Base-by-base conservation (phyloP, 306 rosid species). In the Neltuma alba region DNA sequence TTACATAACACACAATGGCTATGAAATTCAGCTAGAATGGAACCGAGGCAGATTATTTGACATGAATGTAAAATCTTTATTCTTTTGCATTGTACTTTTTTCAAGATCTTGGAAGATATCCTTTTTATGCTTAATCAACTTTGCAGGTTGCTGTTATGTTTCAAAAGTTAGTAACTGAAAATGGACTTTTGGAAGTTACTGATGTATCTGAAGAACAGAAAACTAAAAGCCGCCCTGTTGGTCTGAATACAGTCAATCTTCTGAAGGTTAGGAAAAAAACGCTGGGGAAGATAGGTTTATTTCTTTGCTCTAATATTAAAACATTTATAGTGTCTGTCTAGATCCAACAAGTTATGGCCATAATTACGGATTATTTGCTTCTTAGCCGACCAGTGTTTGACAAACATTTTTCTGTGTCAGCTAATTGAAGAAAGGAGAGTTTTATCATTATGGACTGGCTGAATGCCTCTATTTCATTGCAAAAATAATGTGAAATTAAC, bases 231-330 rank as follows among this genome's bases (percentile, higher is more conserved):
- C 97, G 99, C 15, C 99, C 99, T 57, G 80, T 89, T 87, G 99
- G 99, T 82, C 95, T 94, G 45, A 94, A 94, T 80, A 94, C 99
- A 12, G 99, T 94, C 81, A 92, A 94, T 83, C 97, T 94, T 87
- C 88, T 94, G 77, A 94, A 94, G 99, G 97, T 94, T 41, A 76
- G 92, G 61, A 72, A 65, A 75, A 44, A 69, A 77, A n/a, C n/a
- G 18, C 63, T 77, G 82, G 67, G 44, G 73, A 78, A 61, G 71
- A 61, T 75, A 75, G 48, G 48, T 61, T 70, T 70, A 64, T 60
- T 58, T 65, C n/a, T 41, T 14, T 7, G 37, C 66, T 28, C 52
- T 72, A 37, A 37, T 48, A 48, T 20, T 66, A 75, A 40, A 70
- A 33, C 34, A 57, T 50, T 75, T 70, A 52, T 48, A 61, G 40